Evolutionary conservation across 768 basidiomycete species (phyloP).

Genomic region (Trametes meyenii): DNA sequence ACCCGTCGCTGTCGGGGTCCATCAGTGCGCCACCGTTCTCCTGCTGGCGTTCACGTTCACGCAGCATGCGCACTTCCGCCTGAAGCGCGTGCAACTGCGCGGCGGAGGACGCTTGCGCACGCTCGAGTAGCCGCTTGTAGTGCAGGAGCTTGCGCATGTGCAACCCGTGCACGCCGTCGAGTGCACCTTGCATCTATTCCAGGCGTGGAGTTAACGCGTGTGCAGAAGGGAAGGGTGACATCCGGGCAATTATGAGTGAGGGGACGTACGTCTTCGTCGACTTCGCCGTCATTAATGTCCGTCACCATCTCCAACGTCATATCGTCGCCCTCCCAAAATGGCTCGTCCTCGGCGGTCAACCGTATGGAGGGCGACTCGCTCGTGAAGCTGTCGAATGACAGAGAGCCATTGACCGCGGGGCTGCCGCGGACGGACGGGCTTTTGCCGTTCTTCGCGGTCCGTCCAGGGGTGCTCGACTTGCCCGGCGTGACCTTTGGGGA

Average conservation of each 20-base stretch:
- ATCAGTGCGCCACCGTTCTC: constrained; percentile 29
- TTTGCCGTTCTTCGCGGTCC: constrained; percentile 26
- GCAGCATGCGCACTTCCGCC: constrained; percentile 73
- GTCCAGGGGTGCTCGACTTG: constrained; percentile 19
- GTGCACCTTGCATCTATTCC: constrained; percentile 46
- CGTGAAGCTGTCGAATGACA: constrained; percentile 22
- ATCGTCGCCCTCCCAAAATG: constrained; percentile 54
- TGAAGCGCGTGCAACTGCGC: constrained; percentile 86
- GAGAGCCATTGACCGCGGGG: constrained; percentile 12
- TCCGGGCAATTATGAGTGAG: not conserved
- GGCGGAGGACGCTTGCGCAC: constrained; percentile 75
- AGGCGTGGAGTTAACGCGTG: not conserved
- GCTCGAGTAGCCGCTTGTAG: constrained; percentile 80
- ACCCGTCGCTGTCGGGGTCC: constrained; percentile 31
- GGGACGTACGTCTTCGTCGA: constrained; percentile 68
- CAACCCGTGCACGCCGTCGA: constrained; percentile 44
- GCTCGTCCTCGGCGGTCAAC: constrained; percentile 34
- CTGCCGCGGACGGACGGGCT: constrained; percentile 19
- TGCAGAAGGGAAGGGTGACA: not conserved
- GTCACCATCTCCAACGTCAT: constrained; percentile 77
- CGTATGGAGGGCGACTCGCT: constrained; percentile 32
- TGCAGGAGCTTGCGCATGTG: constrained; percentile 63
- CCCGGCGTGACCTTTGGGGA: constrained; percentile 23
- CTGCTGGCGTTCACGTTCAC: constrained; percentile 42
- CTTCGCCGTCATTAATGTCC: constrained; percentile 65